Conservation (phyloP, 257 asterid species). For the Solanum etuberosum region DNA sequence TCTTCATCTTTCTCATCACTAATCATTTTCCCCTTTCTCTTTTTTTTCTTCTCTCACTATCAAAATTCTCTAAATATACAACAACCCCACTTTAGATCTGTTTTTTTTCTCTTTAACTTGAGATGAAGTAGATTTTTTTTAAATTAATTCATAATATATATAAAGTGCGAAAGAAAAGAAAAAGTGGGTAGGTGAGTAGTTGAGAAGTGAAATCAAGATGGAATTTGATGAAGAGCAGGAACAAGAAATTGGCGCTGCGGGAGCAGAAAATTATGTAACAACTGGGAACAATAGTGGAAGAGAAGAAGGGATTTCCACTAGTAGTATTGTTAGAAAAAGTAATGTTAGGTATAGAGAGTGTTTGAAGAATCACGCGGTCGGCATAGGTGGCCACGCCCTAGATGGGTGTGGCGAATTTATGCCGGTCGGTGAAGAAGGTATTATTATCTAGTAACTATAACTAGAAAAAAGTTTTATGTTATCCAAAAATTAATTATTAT, state of each 20-base stretch:
- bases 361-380: conserved; percentile 64
- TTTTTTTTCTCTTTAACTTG: neutral
- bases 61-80: neutral
- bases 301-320: conserved; percentile 1
- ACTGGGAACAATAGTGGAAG: neutral
- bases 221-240: conserved; percentile 18
- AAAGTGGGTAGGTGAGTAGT: neutral
- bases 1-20: conserved; percentile 24
- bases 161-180: neutral
- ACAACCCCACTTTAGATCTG: neutral
- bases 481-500: neutral
- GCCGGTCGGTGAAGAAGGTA: conserved; percentile 62
- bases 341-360: conserved; percentile 49
- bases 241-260: neutral
- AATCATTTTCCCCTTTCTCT: neutral
- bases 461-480: neutral
- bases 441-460: neutral
- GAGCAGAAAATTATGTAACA: neutral
- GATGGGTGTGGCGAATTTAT: conserved; percentile 83
- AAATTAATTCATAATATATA: neutral
- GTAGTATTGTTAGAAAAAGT: neutral
- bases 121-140: conserved; percentile 7
- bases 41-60: neutral
- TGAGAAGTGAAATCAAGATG: conserved; percentile 2
- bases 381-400: conserved; percentile 60